Evolutionary conservation across 176 grass and related monocot species (phyloP).

Genomic region (Phragmites australis): DNA sequence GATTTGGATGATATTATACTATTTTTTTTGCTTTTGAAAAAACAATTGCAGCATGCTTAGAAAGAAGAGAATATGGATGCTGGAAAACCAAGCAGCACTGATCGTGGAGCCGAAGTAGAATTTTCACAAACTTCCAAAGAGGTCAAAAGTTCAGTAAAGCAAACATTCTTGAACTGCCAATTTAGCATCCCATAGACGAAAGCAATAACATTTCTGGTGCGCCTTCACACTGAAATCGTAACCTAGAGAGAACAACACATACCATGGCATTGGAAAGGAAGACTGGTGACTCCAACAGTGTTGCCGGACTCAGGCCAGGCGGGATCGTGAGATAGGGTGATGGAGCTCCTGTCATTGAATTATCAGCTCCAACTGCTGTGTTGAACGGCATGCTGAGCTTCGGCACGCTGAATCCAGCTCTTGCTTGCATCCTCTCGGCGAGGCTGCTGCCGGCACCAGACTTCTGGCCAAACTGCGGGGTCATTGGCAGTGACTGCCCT

Average conservation of each 20-base stretch:
- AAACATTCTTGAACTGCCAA: conserved; percentile 18
- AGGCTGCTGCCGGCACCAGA: conserved; percentile 36
- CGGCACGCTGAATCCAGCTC: conserved; percentile 48
- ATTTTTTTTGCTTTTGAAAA: background rate
- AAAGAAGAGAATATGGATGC: conserved; percentile 15
- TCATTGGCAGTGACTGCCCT: conserved; percentile 1
- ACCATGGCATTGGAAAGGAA: conserved; percentile 82
- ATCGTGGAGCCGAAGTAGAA: conserved; percentile 24
- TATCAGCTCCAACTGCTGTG: conserved; percentile 5
- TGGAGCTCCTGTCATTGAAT: conserved; percentile 31
- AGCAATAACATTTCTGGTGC: background rate
- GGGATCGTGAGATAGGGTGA: conserved; percentile 81
- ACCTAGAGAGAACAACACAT: conserved; percentile 9
- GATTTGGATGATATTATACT: background rate
- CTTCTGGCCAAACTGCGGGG: conserved; percentile 45
- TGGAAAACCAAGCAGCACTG: conserved; percentile 25
- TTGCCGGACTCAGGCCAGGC: conserved; percentile 66
- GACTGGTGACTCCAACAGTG: conserved; percentile 65
- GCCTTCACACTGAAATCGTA: background rate
- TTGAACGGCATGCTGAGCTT: conserved; percentile 45
- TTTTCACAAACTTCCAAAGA: conserved; percentile 12
- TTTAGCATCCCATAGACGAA: background rate
- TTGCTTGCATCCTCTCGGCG: conserved; percentile 59
- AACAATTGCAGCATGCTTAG: background rate
- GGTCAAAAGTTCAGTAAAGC: conserved; percentile 43